Base-by-base conservation (phyloP, 805 yeast species). In the Ogataea paraovalis region DNA sequence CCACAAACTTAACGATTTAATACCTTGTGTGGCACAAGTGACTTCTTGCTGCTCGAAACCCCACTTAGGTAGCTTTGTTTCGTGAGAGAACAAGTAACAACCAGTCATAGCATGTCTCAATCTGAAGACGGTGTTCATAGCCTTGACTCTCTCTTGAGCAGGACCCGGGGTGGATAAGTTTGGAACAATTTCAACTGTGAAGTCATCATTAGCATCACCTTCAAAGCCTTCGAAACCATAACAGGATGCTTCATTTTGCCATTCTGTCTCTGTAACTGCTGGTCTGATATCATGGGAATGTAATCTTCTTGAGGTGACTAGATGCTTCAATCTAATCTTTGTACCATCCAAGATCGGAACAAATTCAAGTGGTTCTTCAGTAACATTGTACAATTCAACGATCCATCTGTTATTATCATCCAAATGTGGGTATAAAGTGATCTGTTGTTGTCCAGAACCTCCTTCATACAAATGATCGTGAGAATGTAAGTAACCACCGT, bases 121-220 rank as follows among this genome's bases (percentile, higher is more conserved):
- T 70, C 87, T 76, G 70, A 87, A 83, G 37, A 84, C 74, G 22
- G 94, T 80, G 40, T 82, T 79, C 40, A 87, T 65, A 14, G 95
- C 87, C 53, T 76, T 75, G 33, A 87, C 74, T 50, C 74, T 72
- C 28, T 71, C 66, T 60, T 75, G 79, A 16, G 88, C 81, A 32
- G 65, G 74, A 32, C 78, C 80, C 2, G 73, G 66, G 34, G 66
- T 70, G 25, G 87, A 75, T 47, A 66, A 58, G 42, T 72, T 70
- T 57, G 77, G 68, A 51, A 81, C 88, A 53, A 87, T 83, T 64
- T 86, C 92, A 50, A 87, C 82, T 52, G 82, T 66, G 67, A 86
- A 87, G 63, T 86, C 91, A 68, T 87, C 96, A 66, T 87, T 87
- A 46, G 89, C 83, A 68, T 87, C 94, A 66, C 95, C 96, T 22